Evolutionary conservation across 306 rosid species (phyloP).

Genomic region (Psophocarpus tetragonolobus): DNA sequence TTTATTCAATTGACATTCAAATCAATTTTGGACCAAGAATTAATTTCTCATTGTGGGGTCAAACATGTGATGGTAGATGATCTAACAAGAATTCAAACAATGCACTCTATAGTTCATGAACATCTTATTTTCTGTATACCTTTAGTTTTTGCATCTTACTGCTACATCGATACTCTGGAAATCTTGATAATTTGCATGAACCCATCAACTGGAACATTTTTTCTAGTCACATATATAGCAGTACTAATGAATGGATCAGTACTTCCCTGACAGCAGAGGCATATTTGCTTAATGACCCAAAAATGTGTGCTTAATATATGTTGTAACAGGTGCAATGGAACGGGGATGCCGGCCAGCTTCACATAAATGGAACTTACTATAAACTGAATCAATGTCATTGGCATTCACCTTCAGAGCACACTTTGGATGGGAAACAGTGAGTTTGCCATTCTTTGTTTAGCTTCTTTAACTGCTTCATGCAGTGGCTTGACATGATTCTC

Average conservation of each 20-base stretch:
- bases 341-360: conserved; percentile 60
- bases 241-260: not conserved
- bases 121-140: not conserved
- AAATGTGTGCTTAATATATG: not conserved
- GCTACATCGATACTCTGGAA: not conserved
- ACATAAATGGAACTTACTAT: conserved; percentile 62
- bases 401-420: conserved; percentile 91
- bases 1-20: too few species aligned
- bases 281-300: not conserved
- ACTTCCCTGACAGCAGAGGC: not conserved
- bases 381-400: conserved; percentile 65
- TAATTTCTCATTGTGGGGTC: not conserved
- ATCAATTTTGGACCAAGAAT: not conserved
- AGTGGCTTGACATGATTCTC: not conserved
- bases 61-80: not conserved
- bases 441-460: not conserved
- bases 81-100: not conserved
- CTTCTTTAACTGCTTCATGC: not conserved
- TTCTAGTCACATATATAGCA: not conserved
- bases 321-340: conserved; percentile 62
- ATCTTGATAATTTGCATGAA: not conserved
- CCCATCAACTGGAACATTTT: not conserved
- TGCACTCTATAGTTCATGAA: not conserved
- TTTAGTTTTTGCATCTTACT: not conserved
- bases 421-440: conserved; percentile 64